A percentile compares a stretch with the other conserved stretches of the same genome.
Conservation (phyloP, 176 grass and related monocot species). For the Juncus inflexus region DNA sequence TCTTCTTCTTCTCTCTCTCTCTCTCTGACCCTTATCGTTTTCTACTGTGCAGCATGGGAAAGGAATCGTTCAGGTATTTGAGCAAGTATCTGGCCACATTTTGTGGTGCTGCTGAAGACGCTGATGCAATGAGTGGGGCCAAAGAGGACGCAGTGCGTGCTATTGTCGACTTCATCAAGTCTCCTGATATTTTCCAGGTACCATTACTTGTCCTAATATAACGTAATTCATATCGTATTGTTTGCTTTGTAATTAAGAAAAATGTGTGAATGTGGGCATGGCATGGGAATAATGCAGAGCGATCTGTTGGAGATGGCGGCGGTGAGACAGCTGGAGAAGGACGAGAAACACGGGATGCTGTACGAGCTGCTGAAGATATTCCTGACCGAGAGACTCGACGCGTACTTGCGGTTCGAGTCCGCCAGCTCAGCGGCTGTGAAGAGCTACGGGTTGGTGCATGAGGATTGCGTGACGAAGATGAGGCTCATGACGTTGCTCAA, state of each 20-base stretch:
- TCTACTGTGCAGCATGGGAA: conserved; percentile 53
- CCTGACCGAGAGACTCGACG: conserved; percentile 67
- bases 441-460: conserved; percentile 79
- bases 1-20: background rate
- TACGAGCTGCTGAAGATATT: conserved; percentile 84
- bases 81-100: conserved; percentile 83
- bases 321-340: conserved; percentile 73
- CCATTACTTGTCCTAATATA: background rate
- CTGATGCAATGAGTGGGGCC: conserved; percentile 44
- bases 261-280: background rate
- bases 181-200: conserved; percentile 69
- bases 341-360: conserved; percentile 58
- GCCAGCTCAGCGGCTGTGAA: conserved; percentile 58
- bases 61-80: conserved; percentile 74
- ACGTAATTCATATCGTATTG: too few species aligned
- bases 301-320: conserved; percentile 82
- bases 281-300: conserved; percentile 59
- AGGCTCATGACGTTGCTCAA: conserved; percentile 79
- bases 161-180: conserved; percentile 75
- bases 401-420: conserved; percentile 73
- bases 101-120: conserved; percentile 42
- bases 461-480: conserved; percentile 91
- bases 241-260: too few species aligned
- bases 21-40: background rate
- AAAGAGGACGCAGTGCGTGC: conserved; percentile 71